Conservation (phyloP, 2,329 filamentous ascomycete species). For the Fonsecaea multimorphosa region DNA sequence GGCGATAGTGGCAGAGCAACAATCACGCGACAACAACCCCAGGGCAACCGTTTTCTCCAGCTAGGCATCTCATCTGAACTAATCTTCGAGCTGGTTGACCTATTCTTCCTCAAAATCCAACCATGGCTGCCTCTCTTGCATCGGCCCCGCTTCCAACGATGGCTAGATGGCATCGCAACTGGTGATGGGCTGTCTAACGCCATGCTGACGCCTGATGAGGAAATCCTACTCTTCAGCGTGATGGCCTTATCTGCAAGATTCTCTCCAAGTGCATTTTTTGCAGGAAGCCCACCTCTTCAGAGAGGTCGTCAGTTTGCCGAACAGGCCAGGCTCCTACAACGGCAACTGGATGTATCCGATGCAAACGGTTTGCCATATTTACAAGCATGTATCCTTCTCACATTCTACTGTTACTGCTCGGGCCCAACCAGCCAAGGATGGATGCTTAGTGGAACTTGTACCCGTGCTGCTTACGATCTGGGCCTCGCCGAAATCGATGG, state of each 20-base stretch:
- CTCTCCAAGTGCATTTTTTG: too few species aligned
- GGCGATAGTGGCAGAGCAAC: too few species aligned
- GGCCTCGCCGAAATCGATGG: slow-evolving; percentile 63
- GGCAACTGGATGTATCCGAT: too few species aligned
- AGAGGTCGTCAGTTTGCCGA: not conserved
- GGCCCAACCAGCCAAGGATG: slow-evolving; percentile 56
- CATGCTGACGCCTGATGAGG: too few species aligned
- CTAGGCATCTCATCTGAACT: too few species aligned
- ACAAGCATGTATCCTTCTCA: slow-evolving; percentile 5
- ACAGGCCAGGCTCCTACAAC: not conserved
- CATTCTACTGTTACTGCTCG: not conserved
- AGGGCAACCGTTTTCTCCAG: too few species aligned
- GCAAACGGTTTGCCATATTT: not conserved
- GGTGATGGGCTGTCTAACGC: not conserved
- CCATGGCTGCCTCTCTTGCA: not conserved
- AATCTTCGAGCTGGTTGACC: too few species aligned
- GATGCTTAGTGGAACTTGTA: slow-evolving; percentile 94
- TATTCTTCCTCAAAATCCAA: not conserved
- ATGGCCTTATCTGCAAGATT: too few species aligned
- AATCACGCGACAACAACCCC: too few species aligned
- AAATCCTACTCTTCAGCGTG: too few species aligned
- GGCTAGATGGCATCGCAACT: too few species aligned
- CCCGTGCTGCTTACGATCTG: slow-evolving; percentile 84
- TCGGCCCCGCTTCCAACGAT: not conserved
- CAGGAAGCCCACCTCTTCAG: too few species aligned